These are phyloP conservation scores for Theileria equi DNA, from an alignment of 169 alveolate genomes.

Conservation along the genomic window DNA sequence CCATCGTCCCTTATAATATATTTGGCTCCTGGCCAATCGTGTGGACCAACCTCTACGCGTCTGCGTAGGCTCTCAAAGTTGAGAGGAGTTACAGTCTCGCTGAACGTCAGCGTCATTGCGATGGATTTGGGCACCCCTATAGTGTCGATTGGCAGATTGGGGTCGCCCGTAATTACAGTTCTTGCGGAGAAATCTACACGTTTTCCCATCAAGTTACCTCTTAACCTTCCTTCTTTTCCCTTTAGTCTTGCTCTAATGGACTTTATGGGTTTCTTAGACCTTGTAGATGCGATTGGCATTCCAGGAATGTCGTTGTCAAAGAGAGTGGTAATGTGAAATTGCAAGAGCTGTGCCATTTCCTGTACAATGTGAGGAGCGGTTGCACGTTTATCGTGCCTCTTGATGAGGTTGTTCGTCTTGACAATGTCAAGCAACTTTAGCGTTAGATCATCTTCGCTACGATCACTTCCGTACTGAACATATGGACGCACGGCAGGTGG, in stretches of 20 bases:
- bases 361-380: conserved; percentile 89
- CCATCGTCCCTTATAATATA: conserved; percentile 94
- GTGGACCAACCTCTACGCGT: conserved; percentile 95
- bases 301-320: conserved; percentile 97
- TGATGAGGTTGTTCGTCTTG: conserved; percentile 87
- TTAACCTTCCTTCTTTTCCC: conserved; percentile 99
- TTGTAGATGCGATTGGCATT: conserved; percentile 92
- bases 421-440: conserved; percentile 93
- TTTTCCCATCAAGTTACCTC: conserved; percentile 99
- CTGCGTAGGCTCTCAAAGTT: conserved; percentile 89
- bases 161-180: conserved; percentile 99
- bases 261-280: conserved; percentile 96
- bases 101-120: conserved; percentile 97
- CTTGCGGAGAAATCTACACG: conserved; percentile 99
- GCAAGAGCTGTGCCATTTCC: conserved; percentile 89
- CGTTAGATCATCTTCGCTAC: conserved; percentile 98
- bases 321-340: conserved; percentile 94
- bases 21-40: conserved; percentile 98
- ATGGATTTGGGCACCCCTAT: conserved; percentile 98
- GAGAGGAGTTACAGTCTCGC: conserved; percentile 97
- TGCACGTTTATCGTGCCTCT: conserved; percentile 85
- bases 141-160: conserved; percentile 91
- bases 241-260: conserved; percentile 96
- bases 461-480: conserved; percentile 88
- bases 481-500: conserved; percentile 99